phyloP scores from a whole-genome alignment of 768 basidiomycete species.

The Tylopilus balloui region DNA sequence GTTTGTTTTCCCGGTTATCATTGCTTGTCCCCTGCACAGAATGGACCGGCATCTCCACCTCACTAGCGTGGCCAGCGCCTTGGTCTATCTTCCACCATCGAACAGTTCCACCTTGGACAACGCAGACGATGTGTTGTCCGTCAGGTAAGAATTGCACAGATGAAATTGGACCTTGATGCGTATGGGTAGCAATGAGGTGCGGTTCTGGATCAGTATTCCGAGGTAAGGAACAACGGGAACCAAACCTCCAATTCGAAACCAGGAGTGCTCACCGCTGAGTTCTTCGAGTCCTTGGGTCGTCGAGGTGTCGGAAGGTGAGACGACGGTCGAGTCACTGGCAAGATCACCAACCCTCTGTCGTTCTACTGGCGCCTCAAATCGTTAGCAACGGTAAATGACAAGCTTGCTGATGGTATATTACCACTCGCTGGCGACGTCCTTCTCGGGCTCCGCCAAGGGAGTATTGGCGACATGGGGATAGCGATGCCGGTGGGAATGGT shows the following conservation, averaged over 20 bases:
- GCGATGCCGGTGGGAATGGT: not conserved
- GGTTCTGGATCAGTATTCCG: slow-evolving; percentile 1
- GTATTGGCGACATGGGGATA: not conserved
- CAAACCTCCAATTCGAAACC: not conserved
- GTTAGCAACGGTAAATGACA: not conserved
- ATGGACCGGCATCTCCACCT: not conserved
- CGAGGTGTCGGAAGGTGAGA: not conserved
- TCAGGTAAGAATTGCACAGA: slow-evolving; percentile 13
- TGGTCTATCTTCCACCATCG: slow-evolving; percentile 5
- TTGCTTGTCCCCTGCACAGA: not conserved
- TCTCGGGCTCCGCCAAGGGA: slow-evolving; percentile 8
- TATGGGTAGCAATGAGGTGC: not conserved
- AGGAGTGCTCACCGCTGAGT: not conserved
- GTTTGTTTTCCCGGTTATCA: too few relatives aligned
- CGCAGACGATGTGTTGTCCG: slow-evolving; percentile 3
- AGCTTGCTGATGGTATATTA: not conserved
- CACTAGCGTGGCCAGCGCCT: not conserved
- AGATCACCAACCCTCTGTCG: not conserved
- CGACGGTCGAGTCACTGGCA: not conserved
- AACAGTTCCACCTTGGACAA: slow-evolving; percentile 9
- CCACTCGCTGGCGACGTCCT: slow-evolving; percentile 1
- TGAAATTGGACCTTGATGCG: not conserved
- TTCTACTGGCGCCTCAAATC: not conserved
- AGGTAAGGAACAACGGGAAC: not conserved
- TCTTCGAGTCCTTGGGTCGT: not conserved